These are phyloP conservation scores for Lactarius indigo DNA, from an alignment of 768 basidiomycete genomes.

Conservation along the genomic window DNA sequence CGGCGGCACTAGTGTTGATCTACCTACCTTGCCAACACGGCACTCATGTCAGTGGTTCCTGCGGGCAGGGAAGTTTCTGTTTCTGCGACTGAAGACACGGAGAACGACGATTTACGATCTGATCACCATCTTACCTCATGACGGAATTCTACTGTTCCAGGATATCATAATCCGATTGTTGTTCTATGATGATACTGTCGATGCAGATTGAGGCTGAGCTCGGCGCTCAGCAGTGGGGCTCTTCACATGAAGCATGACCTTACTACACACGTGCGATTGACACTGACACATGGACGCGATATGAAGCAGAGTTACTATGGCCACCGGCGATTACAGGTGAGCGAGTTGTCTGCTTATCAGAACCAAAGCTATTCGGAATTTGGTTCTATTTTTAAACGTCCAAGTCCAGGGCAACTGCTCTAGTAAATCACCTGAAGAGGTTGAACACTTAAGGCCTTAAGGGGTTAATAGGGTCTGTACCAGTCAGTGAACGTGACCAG, in stretches of 20 bases:
- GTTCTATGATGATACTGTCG: not conserved
- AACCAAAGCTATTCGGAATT: too few species aligned
- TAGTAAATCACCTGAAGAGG: too few species aligned
- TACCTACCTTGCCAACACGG: not conserved
- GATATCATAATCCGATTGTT: constrained; percentile 17
- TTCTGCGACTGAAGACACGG: not conserved
- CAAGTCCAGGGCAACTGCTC: too few species aligned
- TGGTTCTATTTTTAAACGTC: too few species aligned
- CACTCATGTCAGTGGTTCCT: constrained; percentile 12
- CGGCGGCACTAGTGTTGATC: constrained; percentile 25
- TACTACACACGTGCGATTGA: not conserved
- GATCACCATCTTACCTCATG: constrained; percentile 10
- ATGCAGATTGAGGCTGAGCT: not conserved
- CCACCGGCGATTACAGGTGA: too few species aligned
- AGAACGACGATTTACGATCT: constrained; percentile 6
- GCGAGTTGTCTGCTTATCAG: too few species aligned
- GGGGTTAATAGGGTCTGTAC: too few species aligned
- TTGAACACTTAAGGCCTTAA: too few species aligned
- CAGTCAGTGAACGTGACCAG: too few species aligned
- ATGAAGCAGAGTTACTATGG: too few species aligned
- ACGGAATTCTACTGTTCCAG: constrained; percentile 7
- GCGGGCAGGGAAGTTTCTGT: constrained; percentile 14
- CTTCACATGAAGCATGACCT: not conserved
- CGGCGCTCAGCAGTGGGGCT: too few species aligned
- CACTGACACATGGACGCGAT: too few species aligned